phyloP scores from a whole-genome alignment of 305 asterid genomes.

The Lippia alba region DNA sequence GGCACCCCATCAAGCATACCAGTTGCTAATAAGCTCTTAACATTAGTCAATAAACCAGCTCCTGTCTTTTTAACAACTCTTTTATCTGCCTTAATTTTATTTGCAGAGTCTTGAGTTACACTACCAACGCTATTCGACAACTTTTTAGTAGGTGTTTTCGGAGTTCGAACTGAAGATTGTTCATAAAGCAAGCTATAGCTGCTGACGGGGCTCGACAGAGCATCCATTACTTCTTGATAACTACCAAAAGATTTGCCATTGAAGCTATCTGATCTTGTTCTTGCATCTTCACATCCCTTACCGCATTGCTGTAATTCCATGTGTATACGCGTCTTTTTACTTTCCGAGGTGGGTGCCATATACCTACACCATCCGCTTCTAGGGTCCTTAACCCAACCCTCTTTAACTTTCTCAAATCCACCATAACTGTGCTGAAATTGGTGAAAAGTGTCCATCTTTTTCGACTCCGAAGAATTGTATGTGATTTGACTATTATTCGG shows the following conservation, averaged over 20 bases:
- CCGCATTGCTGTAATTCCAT: neutral
- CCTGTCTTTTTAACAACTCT: constrained; percentile 53
- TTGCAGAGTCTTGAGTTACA: constrained; percentile 40
- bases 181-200: constrained; percentile 53
- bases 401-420: constrained; percentile 48
- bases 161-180: constrained; percentile 47
- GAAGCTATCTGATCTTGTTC: constrained; percentile 29
- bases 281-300: constrained; percentile 18
- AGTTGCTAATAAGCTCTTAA: constrained; percentile 63
- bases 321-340: neutral
- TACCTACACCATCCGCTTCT: constrained; percentile 40
- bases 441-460: constrained; percentile 27
- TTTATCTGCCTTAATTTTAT: constrained; percentile 47
- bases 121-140: constrained; percentile 32
- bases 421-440: constrained; percentile 49
- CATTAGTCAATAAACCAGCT: constrained; percentile 65
- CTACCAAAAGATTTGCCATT: constrained; percentile 45
- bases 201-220: constrained; percentile 52
- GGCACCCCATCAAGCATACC: constrained; percentile 79
- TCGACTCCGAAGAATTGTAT: constrained; percentile 39
- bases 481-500: too few relatives aligned
- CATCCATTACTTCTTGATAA: constrained; percentile 54
- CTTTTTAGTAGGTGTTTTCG: constrained; percentile 38
- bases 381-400: constrained; percentile 50
- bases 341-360: constrained; percentile 21